Evolutionary conservation across 192 early-diverging fungal genomes (phyloP).

Genomic region (Glomus cerebriforme): DNA sequence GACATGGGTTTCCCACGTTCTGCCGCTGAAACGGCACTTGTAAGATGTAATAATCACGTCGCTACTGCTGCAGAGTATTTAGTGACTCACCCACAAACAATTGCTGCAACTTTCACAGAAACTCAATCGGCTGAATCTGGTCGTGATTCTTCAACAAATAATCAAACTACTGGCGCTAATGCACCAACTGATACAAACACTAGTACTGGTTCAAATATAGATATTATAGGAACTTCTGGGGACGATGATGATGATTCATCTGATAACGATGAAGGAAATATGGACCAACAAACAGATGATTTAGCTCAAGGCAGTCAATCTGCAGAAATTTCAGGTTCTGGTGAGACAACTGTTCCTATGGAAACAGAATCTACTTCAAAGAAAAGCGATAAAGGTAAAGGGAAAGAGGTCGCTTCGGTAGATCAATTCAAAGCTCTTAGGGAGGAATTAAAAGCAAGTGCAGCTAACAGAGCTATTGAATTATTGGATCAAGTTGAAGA

Average conservation of each 20-base stretch:
- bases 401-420: conserved; percentile 46
- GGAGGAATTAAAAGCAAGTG: conserved; percentile 44
- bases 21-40: conserved; percentile 77
- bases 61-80: conserved; percentile 85
- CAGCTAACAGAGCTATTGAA: conserved; percentile 39
- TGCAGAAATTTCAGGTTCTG: not conserved
- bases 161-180: not conserved
- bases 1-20: conserved; percentile 87
- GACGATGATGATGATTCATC: conserved; percentile 28
- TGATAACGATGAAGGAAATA: conserved; percentile 1
- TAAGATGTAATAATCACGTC: conserved; percentile 75
- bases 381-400: conserved; percentile 51
- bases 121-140: conserved; percentile 38
- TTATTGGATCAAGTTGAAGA: conserved; percentile 59
- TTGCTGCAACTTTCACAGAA: conserved; percentile 41
- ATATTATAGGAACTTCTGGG: conserved; percentile 35
- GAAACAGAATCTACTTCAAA: conserved; percentile 33
- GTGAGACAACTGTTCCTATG: conserved; percentile 1
- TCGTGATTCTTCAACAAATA: conserved; percentile 4
- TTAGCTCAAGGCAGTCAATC: conserved; percentile 33
- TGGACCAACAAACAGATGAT: not conserved
- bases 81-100: conserved; percentile 67
- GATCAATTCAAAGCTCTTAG: conserved; percentile 44
- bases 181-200: conserved; percentile 27
- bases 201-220: conserved; percentile 37